Base-by-base conservation (phyloP, 2,329 filamentous ascomycete genomes). In the Talaromyces sp. region DNA sequence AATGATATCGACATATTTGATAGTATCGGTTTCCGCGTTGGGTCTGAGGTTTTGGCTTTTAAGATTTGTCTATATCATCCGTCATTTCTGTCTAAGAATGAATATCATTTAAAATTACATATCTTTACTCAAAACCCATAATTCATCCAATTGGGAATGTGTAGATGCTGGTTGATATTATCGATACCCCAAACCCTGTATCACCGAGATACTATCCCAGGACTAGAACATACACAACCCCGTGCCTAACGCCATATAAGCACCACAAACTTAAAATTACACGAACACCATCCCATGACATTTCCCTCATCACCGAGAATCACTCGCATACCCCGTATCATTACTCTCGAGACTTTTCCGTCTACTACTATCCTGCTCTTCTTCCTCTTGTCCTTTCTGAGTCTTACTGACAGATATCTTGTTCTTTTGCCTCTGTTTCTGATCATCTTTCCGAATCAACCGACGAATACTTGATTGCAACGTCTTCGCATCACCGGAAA, bases 291-390 rank as follows among this genome's bases (percentile, higher is more conserved):
- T 31, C 31, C 50, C 50, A 54, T 33, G 50, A 19, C 22, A 45
- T 13, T 11, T 8, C 16, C 11, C 4, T 35, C n/a, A 43, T 41
- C 39, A 54, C 37, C 35, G 37, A 22, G 54, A 64, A 63, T 69
- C 67, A 63, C 76, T 79, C 14, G 71, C 77, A 64, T 79, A 79
- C 7, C 77, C 77, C 1, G 77, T 78, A 67, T 79, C 77, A 57
- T 75, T 75, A 66, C 77, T 79, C 35, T 70, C 68, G 2, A 72
- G 74, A 60, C 77, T 76, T 56, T 73, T 70, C 6, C 75, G 68
- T 22, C 66, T 69, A 13, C n/a, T 19, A 24, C 61, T 63, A 27
- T 31, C 67, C 35, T 47, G 14, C 16, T 43, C 33, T 19, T 64
- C 63, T 24, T 24, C 19, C 10, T 13, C 45, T 24, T 13, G 24